Base-by-base conservation (phyloP, 2,329 filamentous ascomycete genomes). In the Fusarium lateritium region DNA sequence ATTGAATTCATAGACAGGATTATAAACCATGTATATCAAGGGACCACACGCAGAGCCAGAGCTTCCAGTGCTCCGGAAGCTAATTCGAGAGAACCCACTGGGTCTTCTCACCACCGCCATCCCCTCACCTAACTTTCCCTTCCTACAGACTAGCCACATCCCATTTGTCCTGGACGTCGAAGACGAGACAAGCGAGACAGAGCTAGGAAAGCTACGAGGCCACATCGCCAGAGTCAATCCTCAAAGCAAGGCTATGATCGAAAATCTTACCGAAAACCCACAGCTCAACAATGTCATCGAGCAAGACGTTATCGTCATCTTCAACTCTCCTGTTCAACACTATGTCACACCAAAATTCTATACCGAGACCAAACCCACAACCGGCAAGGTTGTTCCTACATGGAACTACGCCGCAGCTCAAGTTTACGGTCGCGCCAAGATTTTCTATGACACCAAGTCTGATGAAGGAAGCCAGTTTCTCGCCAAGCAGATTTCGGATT, bases 301-400 rank as follows among this genome's bases (percentile, higher is more conserved):
- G 54, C 76, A 88, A 34, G 89, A 91, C 58, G 88, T 92, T 2
- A 76, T 89, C 31, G 80, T 92, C 4, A 79, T 91, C 17, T 92
- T 92, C 81, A 91, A 83, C 45, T 82, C 82, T 0, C 80, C 84
- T 0, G 75, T 81, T 2, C 85, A 91, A 38, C 87, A 90, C 77
- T 92, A 92, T 69, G 85, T 92, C 7, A 91, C 90, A 0, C 88
- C 90, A 1, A 89, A 90, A 62, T 92, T 91, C 77, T 92, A 92
- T 79, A 82, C 79, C 13, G 83, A 88, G 67, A 91, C 90, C 2
- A 92, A 92, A 74, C 89, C 89, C 0, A 75, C 72, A 0, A 89
- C 85, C 0, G 89, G 84, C 13, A 92, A 92, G 69, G 89, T 91
- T 0, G 90, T 91, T 7, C 89, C 89, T 1, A 92, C 90, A 0